Conservation (phyloP, 768 basidiomycete species). For the Leccinum boreale region DNA sequence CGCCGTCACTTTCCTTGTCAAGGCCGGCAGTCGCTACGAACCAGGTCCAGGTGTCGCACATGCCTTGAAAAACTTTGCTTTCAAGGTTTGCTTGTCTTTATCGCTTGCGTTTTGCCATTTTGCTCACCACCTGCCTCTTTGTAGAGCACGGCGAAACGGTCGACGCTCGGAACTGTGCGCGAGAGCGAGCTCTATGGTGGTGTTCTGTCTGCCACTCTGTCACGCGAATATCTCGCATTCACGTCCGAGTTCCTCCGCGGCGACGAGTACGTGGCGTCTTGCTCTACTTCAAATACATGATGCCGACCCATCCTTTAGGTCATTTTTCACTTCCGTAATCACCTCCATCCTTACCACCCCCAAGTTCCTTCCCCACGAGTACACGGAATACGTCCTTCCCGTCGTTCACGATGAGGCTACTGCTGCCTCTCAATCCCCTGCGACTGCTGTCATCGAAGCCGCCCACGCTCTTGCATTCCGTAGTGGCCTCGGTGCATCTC, state of each 20-base stretch:
- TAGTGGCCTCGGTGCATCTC: conserved; percentile 84
- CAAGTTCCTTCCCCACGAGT: conserved; percentile 77
- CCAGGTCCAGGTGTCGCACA: conserved; percentile 87
- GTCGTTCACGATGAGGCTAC: conserved; percentile 68
- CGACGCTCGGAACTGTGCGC: conserved; percentile 85
- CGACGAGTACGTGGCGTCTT: conserved; percentile 75
- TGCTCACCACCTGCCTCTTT: neutral
- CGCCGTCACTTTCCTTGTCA: conserved; percentile 85
- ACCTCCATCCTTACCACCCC: conserved; percentile 80
- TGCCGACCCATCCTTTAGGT: conserved; percentile 40
- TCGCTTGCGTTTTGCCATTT: neutral
- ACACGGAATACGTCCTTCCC: conserved; percentile 69
- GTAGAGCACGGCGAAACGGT: conserved; percentile 83
- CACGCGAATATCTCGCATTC: conserved; percentile 87
- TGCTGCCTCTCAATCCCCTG: conserved; percentile 56
- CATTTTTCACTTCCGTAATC: conserved; percentile 88
- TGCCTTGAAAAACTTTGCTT: conserved; percentile 96
- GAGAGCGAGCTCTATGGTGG: conserved; percentile 95
- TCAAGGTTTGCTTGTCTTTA: conserved; percentile 69
- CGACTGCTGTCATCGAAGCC: conserved; percentile 73
- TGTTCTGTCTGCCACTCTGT: conserved; percentile 77
- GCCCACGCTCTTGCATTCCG: conserved; percentile 94
- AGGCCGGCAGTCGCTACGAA: conserved; percentile 90
- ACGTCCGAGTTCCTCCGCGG: conserved; percentile 94
- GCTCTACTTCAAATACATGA: neutral